Evolutionary conservation across 2,329 filamentous ascomycete species (phyloP).

Genomic region (Aspergillus novoparasiticus): DNA sequence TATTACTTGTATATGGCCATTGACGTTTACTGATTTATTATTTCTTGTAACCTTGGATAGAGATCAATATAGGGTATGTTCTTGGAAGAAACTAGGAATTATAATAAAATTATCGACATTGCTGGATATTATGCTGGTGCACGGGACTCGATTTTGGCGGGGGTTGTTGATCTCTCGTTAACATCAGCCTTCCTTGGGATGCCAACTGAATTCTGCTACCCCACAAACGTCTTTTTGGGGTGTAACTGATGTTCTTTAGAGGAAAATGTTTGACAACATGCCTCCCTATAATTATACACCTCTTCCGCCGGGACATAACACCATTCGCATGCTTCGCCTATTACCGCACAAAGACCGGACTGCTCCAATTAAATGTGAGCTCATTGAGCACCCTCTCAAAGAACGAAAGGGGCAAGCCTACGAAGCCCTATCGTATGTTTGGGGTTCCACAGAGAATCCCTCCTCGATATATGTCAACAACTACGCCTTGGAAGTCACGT

Average conservation of each 20-base stretch:
- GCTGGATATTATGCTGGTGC: background rate
- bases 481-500: background rate
- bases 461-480: background rate
- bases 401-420: background rate
- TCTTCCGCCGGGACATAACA: background rate
- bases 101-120: background rate
- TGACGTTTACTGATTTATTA: conserved; percentile 15
- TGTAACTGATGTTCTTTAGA: background rate
- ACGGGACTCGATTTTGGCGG: background rate
- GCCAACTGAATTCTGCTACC: background rate
- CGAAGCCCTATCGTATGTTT: background rate
- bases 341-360: background rate
- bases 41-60: conserved; percentile 8
- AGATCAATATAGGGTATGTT: conserved; percentile 8
- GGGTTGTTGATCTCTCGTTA: background rate
- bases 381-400: background rate
- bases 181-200: background rate
- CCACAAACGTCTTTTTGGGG: background rate
- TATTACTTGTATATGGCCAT: conserved; percentile 30
- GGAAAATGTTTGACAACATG: background rate
- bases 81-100: background rate
- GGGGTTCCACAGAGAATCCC: background rate
- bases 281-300: background rate
- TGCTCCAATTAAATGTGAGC: background rate
- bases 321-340: background rate